Evolutionary conservation across 352 stramenopile genomes (phyloP).

Genomic region (Globisporangium ultimum): DNA sequence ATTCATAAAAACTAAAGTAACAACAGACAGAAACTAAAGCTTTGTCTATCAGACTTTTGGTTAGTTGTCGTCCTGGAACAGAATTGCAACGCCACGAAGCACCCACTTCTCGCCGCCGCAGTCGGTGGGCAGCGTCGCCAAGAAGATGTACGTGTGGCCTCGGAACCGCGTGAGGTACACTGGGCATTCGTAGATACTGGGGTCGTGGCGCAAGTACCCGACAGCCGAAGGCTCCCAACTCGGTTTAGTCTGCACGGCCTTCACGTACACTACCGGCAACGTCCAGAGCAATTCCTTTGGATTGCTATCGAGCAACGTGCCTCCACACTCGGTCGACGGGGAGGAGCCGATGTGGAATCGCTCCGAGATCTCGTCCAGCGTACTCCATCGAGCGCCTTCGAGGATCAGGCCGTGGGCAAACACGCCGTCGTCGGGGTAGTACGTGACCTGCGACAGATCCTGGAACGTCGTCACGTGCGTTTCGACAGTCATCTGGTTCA

Average conservation of each 20-base stretch:
- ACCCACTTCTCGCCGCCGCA: conserved; percentile 93
- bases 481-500: conserved; percentile 96
- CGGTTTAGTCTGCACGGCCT: conserved; percentile 91
- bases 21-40: background rate
- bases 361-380: conserved; percentile 87
- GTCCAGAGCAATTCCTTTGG: conserved; percentile 94
- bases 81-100: conserved; percentile 89
- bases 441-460: conserved; percentile 72
- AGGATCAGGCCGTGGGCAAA: conserved; percentile 96
- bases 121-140: conserved; percentile 93
- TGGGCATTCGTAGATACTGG: conserved; percentile 93
- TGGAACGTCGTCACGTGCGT: conserved; percentile 95
- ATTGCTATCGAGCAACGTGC: conserved; percentile 91
- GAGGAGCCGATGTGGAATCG: conserved; percentile 83
- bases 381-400: conserved; percentile 93
- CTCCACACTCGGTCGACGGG: conserved; percentile 82
- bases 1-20: background rate
- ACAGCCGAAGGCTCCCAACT: conserved; percentile 94
- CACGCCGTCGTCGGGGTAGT: conserved; percentile 89
- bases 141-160: conserved; percentile 95
- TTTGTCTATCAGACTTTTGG: background rate
- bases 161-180: conserved; percentile 97
- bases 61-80: conserved; percentile 96
- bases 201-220: conserved; percentile 93
- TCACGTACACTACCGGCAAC: conserved; percentile 95